A percentile compares a stretch with the other conserved stretches of the same genome.
Evolutionary conservation across 1,139 yeast genomes (phyloP).

Genomic region (Taiozyma sp.): DNA sequence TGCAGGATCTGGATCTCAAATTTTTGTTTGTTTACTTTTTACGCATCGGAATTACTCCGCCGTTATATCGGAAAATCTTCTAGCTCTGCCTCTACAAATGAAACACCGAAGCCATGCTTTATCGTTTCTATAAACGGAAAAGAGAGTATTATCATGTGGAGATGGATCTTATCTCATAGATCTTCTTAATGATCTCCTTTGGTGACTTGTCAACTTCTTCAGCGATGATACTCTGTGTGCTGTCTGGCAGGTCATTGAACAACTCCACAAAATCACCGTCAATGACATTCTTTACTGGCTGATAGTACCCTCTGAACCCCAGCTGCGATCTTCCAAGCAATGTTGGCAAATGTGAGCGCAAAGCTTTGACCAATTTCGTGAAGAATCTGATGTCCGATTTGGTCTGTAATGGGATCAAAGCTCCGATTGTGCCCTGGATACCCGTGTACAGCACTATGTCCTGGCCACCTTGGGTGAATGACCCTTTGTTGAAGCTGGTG

Average conservation of each 20-base stretch:
- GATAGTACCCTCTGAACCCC: slow-evolving; percentile 71
- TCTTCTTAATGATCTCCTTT: slow-evolving; percentile 54
- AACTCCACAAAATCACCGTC: slow-evolving; percentile 87
- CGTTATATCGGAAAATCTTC: not conserved
- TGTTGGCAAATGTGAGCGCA: slow-evolving; percentile 35
- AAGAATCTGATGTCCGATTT: slow-evolving; percentile 61
- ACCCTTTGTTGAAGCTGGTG: slow-evolving; percentile 52
- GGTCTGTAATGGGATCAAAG: slow-evolving; percentile 62
- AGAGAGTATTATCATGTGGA: slow-evolving; percentile 8
- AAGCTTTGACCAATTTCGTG: slow-evolving; percentile 44
- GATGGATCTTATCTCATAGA: slow-evolving; percentile 51
- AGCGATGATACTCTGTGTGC: slow-evolving; percentile 45
- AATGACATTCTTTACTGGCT: slow-evolving; percentile 68
- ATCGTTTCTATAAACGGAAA: not conserved
- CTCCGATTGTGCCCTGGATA: slow-evolving; percentile 76
- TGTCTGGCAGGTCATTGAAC: slow-evolving; percentile 36
- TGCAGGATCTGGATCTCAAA: not conserved
- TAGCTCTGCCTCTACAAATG: not conserved
- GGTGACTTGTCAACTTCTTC: slow-evolving; percentile 50
- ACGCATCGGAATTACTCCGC: not conserved
- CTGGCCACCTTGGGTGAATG: slow-evolving; percentile 49
- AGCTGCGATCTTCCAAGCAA: slow-evolving; percentile 57
- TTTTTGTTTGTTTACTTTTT: not conserved
- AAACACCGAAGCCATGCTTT: not conserved
- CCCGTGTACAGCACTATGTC: slow-evolving; percentile 72